Conservation (phyloP, 1,284 basidiomycete species). For the Mycena citricolor region DNA sequence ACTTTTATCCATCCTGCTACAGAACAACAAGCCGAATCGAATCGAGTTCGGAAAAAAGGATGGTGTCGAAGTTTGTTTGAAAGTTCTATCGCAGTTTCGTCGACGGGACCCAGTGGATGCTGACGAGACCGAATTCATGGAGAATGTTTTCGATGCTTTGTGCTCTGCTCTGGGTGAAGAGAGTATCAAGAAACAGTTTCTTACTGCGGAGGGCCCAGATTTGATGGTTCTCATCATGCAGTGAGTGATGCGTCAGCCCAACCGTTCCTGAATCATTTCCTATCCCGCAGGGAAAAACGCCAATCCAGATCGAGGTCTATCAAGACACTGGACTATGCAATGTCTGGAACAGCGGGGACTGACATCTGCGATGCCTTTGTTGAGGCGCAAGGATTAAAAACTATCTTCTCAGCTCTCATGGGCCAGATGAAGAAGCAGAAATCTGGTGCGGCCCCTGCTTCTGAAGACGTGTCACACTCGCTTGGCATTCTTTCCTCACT, state of each 20-base stretch:
- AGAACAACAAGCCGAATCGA: slow-evolving; percentile 67
- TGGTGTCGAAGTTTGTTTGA: slow-evolving; percentile 80
- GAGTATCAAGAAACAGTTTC: slow-evolving; percentile 77
- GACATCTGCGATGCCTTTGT: slow-evolving; percentile 85
- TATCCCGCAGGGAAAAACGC: slow-evolving; percentile 68
- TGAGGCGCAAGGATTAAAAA: slow-evolving; percentile 84
- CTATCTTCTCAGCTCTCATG: slow-evolving; percentile 90
- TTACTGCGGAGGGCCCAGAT: slow-evolving; percentile 92
- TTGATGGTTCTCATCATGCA: slow-evolving; percentile 97
- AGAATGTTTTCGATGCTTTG: slow-evolving; percentile 89
- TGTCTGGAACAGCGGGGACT: slow-evolving; percentile 79
- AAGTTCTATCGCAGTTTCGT: slow-evolving; percentile 86
- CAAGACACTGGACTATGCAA: slow-evolving; percentile 89
- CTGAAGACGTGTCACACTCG: slow-evolving; percentile 86
- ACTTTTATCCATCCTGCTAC: slow-evolving; percentile 86
- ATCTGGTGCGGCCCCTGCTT: slow-evolving; percentile 50
- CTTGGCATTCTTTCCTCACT: slow-evolving; percentile 88
- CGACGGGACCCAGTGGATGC: slow-evolving; percentile 78
- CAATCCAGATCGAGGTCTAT: slow-evolving; percentile 79
- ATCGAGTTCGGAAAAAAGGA: slow-evolving; percentile 64
- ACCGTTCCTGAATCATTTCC: neutral
- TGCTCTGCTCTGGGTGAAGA: slow-evolving; percentile 81
- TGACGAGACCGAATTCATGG: slow-evolving; percentile 97
- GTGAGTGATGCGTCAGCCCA: slow-evolving; percentile 42
- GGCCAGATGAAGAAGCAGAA: slow-evolving; percentile 85